Percentiles rank a stretch among this genome's conserved stretches.
Evolutionary conservation across 2,329 filamentous ascomycete species (phyloP).

Genomic region (Monilinia fructicola): DNA sequence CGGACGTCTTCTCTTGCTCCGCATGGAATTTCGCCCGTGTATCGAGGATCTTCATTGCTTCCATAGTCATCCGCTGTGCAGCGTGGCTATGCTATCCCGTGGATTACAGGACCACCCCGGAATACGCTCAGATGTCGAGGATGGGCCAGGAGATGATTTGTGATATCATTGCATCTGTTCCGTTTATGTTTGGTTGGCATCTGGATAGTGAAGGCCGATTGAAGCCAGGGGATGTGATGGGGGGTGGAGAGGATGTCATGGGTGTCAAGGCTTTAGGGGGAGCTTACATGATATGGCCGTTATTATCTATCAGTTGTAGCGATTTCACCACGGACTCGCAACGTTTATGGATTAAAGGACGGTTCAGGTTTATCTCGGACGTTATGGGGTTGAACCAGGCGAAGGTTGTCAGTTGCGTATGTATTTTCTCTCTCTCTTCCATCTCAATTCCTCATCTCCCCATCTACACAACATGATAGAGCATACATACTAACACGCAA

Average conservation of each 20-base stretch:
- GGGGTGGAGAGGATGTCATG: slow-evolving; percentile 13
- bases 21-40: slow-evolving; percentile 57
- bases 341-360: slow-evolving; percentile 54
- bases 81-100: slow-evolving; percentile 61
- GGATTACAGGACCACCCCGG: slow-evolving; percentile 62
- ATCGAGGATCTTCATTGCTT: slow-evolving; percentile 54
- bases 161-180: slow-evolving; percentile 61
- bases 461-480: neutral
- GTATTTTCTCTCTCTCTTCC: slow-evolving; percentile 28
- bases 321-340: slow-evolving; percentile 61
- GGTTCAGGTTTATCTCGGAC: slow-evolving; percentile 55
- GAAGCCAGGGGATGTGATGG: slow-evolving; percentile 28
- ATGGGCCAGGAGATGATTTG: slow-evolving; percentile 54
- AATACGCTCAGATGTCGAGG: slow-evolving; percentile 57
- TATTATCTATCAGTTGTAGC: slow-evolving; percentile 54
- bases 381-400: slow-evolving; percentile 60
- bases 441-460: too few species aligned
- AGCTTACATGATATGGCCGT: slow-evolving; percentile 60
- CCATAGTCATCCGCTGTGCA: slow-evolving; percentile 57
- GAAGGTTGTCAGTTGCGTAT: slow-evolving; percentile 54
- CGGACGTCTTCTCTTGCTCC: slow-evolving; percentile 58
- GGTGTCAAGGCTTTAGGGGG: slow-evolving; percentile 55
- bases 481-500: slow-evolving; percentile 14
- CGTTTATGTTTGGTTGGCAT: slow-evolving; percentile 62
- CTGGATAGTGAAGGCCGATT: slow-evolving; percentile 45